Evolutionary conservation across 2,329 filamentous ascomycete genomes (phyloP), one percentile per base, ranked within the genome.

Genomic region (Lasiodiplodia sp.): DNA sequence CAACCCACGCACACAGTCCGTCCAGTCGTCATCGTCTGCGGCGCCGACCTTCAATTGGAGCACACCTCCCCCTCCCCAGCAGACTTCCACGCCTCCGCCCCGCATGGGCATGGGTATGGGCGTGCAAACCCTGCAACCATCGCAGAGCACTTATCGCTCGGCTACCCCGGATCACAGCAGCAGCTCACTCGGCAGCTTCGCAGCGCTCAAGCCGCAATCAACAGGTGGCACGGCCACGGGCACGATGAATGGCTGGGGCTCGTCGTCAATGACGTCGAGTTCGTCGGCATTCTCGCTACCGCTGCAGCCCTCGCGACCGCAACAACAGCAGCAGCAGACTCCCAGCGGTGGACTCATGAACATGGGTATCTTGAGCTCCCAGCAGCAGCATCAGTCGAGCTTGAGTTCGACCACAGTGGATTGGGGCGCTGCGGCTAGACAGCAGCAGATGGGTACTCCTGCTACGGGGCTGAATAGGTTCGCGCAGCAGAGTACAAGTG

Each of bases 1-100:
- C 16, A 70, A 66, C 21, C 77, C 44, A 75, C 66, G 76, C 74
- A 25, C 70, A 69, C 25, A 71, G 74, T 63, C 74, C 55, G 66
- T 25, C 62, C 69, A 72, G 8, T 47, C 67, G 71, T 72, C 18
- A 76, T 75, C n/a, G 11, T 47, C 44, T 2, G 44, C 60, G n/a
- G 72, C 79, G 18, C 77, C 82, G 5, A 75, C 79, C 1, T 85
- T 85, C 72, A 80, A 82, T 3, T 85, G 83, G 82, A 84, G 83
- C 62, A 79, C 78, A 8, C 77, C 78, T 7, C 77, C 79, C 4
- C 75, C 78, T 4, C 72, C 79, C 1, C 58, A 51, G 28, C 58
- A 64, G 40, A 57, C 67, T 3, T 65, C 62, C 38, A 53, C 67
- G 14, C 57, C 52, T 55, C 53, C 60, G 7, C 47, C 66, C 21